phyloP scores from a whole-genome alignment of 2,329 filamentous ascomycete species.

The Zymoseptoria passerinii region DNA sequence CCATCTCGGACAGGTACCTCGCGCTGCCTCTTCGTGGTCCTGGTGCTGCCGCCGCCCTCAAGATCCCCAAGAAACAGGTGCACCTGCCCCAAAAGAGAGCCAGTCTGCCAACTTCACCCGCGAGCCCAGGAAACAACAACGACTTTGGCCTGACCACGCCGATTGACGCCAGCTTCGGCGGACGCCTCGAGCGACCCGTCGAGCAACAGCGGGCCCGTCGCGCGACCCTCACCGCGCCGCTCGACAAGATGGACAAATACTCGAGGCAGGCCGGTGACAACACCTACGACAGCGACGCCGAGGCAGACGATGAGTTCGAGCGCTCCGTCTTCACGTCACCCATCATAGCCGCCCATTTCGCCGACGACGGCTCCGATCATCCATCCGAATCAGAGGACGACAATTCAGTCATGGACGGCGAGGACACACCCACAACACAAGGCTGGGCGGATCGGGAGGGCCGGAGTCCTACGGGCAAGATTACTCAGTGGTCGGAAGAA shows the following conservation, averaged over 20 bases:
- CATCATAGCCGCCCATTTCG: conserved; percentile 52
- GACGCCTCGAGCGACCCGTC: conserved; percentile 7
- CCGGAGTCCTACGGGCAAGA: conserved; percentile 60
- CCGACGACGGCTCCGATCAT: conserved; percentile 56
- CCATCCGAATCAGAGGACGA: conserved; percentile 44
- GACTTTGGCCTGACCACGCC: conserved; percentile 15
- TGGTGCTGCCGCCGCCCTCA: conserved; percentile 6
- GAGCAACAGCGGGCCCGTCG: conserved; percentile 9
- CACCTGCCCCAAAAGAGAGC: conserved; percentile 12
- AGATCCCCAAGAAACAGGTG: conserved; percentile 15
- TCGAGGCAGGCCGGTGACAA: conserved; percentile 24
- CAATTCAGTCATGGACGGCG: conserved; percentile 33
- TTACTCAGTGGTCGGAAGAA: conserved; percentile 73
- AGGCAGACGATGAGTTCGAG: conserved; percentile 78
- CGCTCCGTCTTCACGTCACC: conserved; percentile 59
- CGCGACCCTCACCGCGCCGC: conserved; percentile 8
- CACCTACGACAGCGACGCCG: conserved; percentile 65
- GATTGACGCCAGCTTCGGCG: conserved; percentile 27
- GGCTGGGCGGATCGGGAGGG: conserved; percentile 29
- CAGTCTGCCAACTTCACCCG: conserved; percentile 17
- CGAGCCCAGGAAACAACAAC: conserved; percentile 23
- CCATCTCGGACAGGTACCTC: not conserved
- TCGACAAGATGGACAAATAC: conserved; percentile 27
- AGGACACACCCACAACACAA: conserved; percentile 68
- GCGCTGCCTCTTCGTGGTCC: not conserved